A percentile compares a stretch with the other conserved stretches of the same genome.
Conservation (phyloP, 306 rosid species). For the Cotoneaster glaucophyllus region DNA sequence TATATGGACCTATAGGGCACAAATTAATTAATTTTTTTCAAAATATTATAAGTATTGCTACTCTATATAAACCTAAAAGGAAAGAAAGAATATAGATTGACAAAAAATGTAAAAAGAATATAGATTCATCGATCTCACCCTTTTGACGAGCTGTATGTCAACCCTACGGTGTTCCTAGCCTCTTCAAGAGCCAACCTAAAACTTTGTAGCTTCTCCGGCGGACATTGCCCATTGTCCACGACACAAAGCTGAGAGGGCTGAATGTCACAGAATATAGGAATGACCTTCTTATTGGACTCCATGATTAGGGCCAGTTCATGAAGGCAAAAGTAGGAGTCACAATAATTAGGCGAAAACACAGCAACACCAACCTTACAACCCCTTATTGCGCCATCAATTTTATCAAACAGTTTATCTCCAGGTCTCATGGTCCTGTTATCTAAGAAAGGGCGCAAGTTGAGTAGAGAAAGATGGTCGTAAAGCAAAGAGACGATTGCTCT, state of each 20-base stretch:
- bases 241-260: conserved; percentile 65
- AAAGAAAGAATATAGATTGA: neutral
- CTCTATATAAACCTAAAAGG: neutral
- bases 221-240: conserved; percentile 18
- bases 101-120: neutral
- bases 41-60: neutral
- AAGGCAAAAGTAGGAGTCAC: conserved; percentile 78
- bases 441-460: conserved; percentile 50
- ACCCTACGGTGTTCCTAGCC: conserved; percentile 61
- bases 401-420: conserved; percentile 77
- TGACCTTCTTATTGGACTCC: conserved; percentile 59
- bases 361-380: conserved; percentile 69
- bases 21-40: too few species aligned
- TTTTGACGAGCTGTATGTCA: conserved; percentile 54
- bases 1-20: too few species aligned
- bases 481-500: conserved; percentile 55
- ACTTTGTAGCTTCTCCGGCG: conserved; percentile 29
- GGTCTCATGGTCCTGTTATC: conserved; percentile 84
- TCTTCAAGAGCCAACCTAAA: conserved; percentile 58
- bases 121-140: conserved; percentile 37
- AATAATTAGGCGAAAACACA: conserved; percentile 67
- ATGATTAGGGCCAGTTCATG: conserved; percentile 70
- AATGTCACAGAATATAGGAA: conserved; percentile 79
- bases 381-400: conserved; percentile 52
- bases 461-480: conserved; percentile 46